phyloP scores from a whole-genome alignment of 768 basidiomycete species.

The Hericium erinaceus region DNA sequence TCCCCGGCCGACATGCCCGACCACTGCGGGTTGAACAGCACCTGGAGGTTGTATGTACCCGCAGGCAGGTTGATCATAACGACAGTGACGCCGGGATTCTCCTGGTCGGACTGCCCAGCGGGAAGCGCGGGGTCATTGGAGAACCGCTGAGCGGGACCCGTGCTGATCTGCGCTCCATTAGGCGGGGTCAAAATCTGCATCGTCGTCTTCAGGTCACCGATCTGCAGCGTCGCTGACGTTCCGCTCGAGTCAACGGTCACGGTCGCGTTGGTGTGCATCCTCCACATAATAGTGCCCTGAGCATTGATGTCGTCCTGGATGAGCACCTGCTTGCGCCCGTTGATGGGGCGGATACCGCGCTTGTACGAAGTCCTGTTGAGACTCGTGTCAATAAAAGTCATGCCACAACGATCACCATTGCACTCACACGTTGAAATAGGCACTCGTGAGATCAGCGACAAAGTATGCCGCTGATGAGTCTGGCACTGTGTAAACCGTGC shows the following conservation, averaged over 20 bases:
- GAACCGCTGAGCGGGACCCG: slow-evolving; percentile 44
- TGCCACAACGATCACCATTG: not conserved
- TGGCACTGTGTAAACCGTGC: slow-evolving; percentile 62
- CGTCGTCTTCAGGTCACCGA: slow-evolving; percentile 59
- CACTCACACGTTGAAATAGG: slow-evolving; percentile 67
- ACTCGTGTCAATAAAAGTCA: slow-evolving; percentile 11
- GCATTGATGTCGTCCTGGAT: slow-evolving; percentile 85
- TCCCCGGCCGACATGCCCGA: slow-evolving; percentile 46
- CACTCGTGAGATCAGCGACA: slow-evolving; percentile 65
- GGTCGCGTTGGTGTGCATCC: slow-evolving; percentile 95
- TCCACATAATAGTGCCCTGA: slow-evolving; percentile 62
- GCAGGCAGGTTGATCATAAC: slow-evolving; percentile 58
- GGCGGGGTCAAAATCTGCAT: slow-evolving; percentile 63
- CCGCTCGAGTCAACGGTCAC: slow-evolving; percentile 41
- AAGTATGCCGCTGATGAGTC: slow-evolving; percentile 72
- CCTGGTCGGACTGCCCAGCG: slow-evolving; percentile 49
- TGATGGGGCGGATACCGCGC: slow-evolving; percentile 80
- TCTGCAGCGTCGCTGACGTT: slow-evolving; percentile 62
- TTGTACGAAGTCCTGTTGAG: slow-evolving; percentile 51
- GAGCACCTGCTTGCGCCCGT: slow-evolving; percentile 79
- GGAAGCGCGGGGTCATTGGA: slow-evolving; percentile 56
- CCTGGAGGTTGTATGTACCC: slow-evolving; percentile 70
- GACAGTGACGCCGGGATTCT: slow-evolving; percentile 73
- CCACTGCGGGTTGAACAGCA: slow-evolving; percentile 96
- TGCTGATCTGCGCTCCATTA: slow-evolving; percentile 54